These are phyloP conservation scores for Ulota crispa DNA, from an alignment of 225 moss, liverwort and hornwort species.

Conservation along the genomic window DNA sequence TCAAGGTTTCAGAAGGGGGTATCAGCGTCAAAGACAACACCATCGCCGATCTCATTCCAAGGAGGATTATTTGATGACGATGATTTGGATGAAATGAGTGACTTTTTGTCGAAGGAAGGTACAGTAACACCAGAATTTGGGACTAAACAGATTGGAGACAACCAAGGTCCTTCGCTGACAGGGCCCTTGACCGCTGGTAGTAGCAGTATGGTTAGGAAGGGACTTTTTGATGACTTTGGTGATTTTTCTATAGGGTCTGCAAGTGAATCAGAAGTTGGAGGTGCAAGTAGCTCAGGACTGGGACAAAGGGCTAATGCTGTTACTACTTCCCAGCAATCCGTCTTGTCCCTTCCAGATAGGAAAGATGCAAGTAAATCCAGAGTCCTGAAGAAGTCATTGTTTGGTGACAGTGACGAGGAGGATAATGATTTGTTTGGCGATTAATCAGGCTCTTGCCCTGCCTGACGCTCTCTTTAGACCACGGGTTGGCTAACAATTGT, in stretches of 20 bases:
- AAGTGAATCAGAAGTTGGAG: constrained; percentile 23
- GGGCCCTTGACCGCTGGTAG: constrained; percentile 32
- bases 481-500: not conserved
- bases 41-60: constrained; percentile 44
- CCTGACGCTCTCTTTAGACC: not conserved
- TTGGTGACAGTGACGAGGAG: constrained; percentile 51
- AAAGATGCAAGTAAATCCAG: constrained; percentile 38
- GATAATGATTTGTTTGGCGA: constrained; percentile 31
- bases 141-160: constrained; percentile 10
- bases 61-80: constrained; percentile 89
- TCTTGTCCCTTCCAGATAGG: constrained; percentile 32
- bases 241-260: constrained; percentile 28
- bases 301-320: not conserved
- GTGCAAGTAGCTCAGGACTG: constrained; percentile 18
- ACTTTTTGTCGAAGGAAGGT: constrained; percentile 42
- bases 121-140: constrained; percentile 2
- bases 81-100: constrained; percentile 37
- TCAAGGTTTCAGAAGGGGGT: constrained; percentile 30
- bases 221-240: constrained; percentile 60
- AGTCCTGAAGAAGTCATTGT: constrained; percentile 32
- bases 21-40: constrained; percentile 9
- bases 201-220: constrained; percentile 41
- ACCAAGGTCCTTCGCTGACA: constrained; percentile 30
- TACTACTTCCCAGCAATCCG: constrained; percentile 21
- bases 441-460: constrained; percentile 2